Evolutionary conservation across 768 basidiomycete genomes (phyloP), one percentile per base, ranked within the genome.

Genomic region (Lactifluus hygrophoroides): DNA sequence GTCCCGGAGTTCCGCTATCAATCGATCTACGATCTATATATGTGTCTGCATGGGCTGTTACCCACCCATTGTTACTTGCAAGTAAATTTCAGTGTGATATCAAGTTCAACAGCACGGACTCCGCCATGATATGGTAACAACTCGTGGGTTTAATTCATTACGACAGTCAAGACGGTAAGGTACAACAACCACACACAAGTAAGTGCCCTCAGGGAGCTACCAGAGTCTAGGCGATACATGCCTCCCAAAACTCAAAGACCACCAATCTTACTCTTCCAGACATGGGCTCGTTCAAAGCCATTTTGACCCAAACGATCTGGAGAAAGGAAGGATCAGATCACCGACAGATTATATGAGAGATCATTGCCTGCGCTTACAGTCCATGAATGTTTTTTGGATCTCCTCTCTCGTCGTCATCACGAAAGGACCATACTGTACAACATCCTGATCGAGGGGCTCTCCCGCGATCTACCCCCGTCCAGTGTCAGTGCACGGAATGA

Each of bases 211-310:
- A 37, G 2, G 9, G 30, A n/a, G 13, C 25, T 37, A 45, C 23
- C 2, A 30, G 11, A 25, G 19, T 65, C 56, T 65, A 35, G 69
- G 62, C 3, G 42, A 34, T 17, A 28, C 21, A 37, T 0, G 30
- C 16, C 17, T 28, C 16, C 17, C 21, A 10, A 46, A 6, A n/a
- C 23, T 66, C 28, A 66, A 42, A 55, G 58, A 51, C 67, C 64
- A 7, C 80, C 92, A 65, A 94, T 92, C 68, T 85, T 77, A 66
- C 88, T 91, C 73, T 85, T 80, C 95, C 94, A 98, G 16, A 76
- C 84, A 62, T 83, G 85, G 7, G 85, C 94, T 63, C 83, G 85
- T 72, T 97, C 95, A 69, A 97, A 97, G 4, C 95, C 95, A 67
- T 97, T 96, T 64, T 66, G 72, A 35, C 84, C 88, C 42, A 73